These are phyloP conservation scores for Eucalyptus sp. DNA, from an alignment of 345 rosid species.

Conservation along the genomic window DNA sequence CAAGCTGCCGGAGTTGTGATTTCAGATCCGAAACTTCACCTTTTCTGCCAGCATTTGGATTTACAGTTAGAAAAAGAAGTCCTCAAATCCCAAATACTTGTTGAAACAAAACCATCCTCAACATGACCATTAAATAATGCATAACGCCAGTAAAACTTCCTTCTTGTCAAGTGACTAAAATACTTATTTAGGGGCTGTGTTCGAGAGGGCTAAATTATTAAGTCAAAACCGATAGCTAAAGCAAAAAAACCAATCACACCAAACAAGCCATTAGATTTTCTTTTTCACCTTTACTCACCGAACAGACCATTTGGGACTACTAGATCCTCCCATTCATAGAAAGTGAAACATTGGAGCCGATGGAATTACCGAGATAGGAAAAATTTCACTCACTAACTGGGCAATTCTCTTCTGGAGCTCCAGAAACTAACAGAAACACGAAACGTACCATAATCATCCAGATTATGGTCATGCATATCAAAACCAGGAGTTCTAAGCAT, in stretches of 20 bases:
- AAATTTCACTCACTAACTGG: not conserved
- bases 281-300: not conserved
- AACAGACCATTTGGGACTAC: not conserved
- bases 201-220: not conserved
- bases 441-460: not conserved
- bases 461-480: not conserved
- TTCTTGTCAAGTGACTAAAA: not conserved
- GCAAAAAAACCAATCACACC: not conserved
- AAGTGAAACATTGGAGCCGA: not conserved
- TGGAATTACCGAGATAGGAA: not conserved
- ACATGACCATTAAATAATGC: not conserved
- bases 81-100: not conserved
- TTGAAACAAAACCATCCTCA: not conserved
- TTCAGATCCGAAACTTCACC: slow-evolving; percentile 93
- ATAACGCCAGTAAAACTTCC: not conserved
- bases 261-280: not conserved
- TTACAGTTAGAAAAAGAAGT: not conserved
- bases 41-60: slow-evolving; percentile 39
- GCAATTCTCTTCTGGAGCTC: not conserved
- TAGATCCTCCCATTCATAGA: not conserved
- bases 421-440: not conserved
- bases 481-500: not conserved
- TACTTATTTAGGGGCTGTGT: not conserved
- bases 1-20: slow-evolving; percentile 89
- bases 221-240: not conserved